These are phyloP conservation scores for Ilyonectria robusta DNA, from an alignment of 2,329 filamentous ascomycete genomes.

Conservation along the genomic window DNA sequence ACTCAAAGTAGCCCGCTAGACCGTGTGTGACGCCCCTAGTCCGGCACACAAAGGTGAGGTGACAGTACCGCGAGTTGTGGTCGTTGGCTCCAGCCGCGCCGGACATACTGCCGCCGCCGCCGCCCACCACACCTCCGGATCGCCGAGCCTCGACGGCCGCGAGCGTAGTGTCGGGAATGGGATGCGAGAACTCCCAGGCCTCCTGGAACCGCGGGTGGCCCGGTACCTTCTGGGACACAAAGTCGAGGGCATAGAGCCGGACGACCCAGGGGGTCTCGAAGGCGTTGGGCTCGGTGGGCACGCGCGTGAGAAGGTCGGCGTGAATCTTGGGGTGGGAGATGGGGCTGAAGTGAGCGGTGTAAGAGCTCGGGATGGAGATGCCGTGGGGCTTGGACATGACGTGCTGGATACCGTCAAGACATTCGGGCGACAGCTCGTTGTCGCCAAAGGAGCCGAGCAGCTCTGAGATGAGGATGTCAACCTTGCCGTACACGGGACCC, in stretches of 20 bases:
- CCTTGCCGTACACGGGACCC: conserved; percentile 70
- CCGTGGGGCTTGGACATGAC: conserved; percentile 84
- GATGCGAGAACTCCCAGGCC: conserved; percentile 86
- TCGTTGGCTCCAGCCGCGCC: conserved; percentile 88
- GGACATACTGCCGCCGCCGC: conserved; percentile 80
- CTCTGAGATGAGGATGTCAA: conserved; percentile 96
- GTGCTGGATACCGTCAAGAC: conserved; percentile 94
- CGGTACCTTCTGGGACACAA: conserved; percentile 77
- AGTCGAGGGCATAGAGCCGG: conserved; percentile 90
- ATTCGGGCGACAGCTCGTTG: conserved; percentile 97
- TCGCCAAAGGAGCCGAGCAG: conserved; percentile 95
- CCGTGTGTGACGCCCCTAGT: conserved; percentile 90
- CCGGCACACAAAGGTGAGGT: conserved; percentile 82
- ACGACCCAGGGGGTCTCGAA: conserved; percentile 97
- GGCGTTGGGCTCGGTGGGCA: conserved; percentile 74
- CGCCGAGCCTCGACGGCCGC: conserved; percentile 68
- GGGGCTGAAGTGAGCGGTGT: conserved; percentile 94
- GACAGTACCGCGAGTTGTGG: conserved; percentile 88
- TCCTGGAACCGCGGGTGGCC: conserved; percentile 76
- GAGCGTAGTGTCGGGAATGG: conserved; percentile 73
- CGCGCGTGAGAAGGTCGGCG: conserved; percentile 80
- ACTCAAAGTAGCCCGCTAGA: conserved; percentile 95
- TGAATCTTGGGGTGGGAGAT: conserved; percentile 90
- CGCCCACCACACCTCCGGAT: conserved; percentile 75
- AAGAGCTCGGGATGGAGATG: conserved; percentile 93